These are phyloP conservation scores for Candida sp. DNA, from an alignment of 1,139 yeast species.

Conservation along the genomic window DNA sequence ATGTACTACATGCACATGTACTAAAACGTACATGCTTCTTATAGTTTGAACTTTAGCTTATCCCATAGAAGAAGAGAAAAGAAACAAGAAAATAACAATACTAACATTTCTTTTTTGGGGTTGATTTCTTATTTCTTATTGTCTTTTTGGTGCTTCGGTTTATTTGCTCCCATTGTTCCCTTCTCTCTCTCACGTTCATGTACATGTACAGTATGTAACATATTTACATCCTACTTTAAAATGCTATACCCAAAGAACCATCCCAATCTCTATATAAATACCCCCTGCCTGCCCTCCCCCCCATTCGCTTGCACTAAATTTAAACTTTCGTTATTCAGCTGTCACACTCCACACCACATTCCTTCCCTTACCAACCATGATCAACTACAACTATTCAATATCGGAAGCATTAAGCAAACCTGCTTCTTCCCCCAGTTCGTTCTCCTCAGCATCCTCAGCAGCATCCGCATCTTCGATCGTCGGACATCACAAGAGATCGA, in stretches of 20 bases:
- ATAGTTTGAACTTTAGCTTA: background rate
- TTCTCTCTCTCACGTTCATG: background rate
- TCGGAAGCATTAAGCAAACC: conserved; percentile 3
- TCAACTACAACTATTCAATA: conserved; percentile 11
- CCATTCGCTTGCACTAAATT: no score
- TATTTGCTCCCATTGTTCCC: background rate
- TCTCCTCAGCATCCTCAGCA: no score
- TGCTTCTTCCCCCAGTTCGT: background rate
- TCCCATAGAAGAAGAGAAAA: background rate
- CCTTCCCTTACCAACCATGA: background rate
- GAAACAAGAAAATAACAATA: background rate
- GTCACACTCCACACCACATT: no score
- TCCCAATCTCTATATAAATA: no score
- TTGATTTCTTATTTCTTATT: background rate
- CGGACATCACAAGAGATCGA: background rate
- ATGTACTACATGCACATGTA: background rate
- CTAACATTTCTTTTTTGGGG: background rate
- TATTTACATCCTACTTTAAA: no score
- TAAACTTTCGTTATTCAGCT: no score
- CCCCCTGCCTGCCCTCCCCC: no score
- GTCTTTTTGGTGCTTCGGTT: background rate
- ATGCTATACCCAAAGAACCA: no score
- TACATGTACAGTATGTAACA: background rate
- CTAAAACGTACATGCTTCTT: background rate
- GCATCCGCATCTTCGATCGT: no score